These are phyloP conservation scores for Ustilago esculenta DNA, from an alignment of 1,284 basidiomycete genomes.

Conservation along the genomic window DNA sequence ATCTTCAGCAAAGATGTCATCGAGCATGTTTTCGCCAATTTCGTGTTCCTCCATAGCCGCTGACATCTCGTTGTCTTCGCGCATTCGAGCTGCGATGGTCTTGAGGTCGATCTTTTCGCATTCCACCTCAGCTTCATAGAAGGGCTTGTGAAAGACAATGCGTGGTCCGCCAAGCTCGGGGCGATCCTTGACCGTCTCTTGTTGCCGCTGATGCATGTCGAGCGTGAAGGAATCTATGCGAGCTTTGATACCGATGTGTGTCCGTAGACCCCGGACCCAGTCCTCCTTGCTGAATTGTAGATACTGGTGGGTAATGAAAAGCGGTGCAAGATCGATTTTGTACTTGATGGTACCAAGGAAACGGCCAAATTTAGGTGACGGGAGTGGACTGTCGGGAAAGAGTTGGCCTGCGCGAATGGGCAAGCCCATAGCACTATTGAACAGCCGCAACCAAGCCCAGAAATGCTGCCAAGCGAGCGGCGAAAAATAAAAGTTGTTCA, in stretches of 20 bases:
- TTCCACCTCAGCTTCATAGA: constrained; percentile 90
- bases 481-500: constrained; percentile 85
- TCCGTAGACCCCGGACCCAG: constrained; percentile 81
- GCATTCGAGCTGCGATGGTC: constrained; percentile 80
- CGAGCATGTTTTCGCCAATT: constrained; percentile 51
- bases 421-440: constrained; percentile 80
- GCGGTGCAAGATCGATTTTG: constrained; percentile 78
- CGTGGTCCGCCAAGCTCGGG: constrained; percentile 66
- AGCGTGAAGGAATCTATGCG: constrained; percentile 82
- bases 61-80: constrained; percentile 24
- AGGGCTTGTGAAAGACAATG: constrained; percentile 77
- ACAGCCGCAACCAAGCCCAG: constrained; percentile 88
- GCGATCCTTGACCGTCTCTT: constrained; percentile 73
- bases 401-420: constrained; percentile 87
- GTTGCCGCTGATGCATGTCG: constrained; percentile 91
- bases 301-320: constrained; percentile 90
- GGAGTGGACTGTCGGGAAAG: constrained; percentile 77
- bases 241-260: constrained; percentile 84
- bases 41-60: constrained; percentile 58
- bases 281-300: constrained; percentile 79
- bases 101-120: constrained; percentile 82
- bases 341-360: constrained; percentile 94
- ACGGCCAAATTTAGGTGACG: constrained; percentile 87
- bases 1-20: constrained; percentile 48
- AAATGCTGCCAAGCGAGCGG: constrained; percentile 90